Base-by-base conservation (phyloP, 768 basidiomycete species). In the Leccinum longicurvipes region DNA sequence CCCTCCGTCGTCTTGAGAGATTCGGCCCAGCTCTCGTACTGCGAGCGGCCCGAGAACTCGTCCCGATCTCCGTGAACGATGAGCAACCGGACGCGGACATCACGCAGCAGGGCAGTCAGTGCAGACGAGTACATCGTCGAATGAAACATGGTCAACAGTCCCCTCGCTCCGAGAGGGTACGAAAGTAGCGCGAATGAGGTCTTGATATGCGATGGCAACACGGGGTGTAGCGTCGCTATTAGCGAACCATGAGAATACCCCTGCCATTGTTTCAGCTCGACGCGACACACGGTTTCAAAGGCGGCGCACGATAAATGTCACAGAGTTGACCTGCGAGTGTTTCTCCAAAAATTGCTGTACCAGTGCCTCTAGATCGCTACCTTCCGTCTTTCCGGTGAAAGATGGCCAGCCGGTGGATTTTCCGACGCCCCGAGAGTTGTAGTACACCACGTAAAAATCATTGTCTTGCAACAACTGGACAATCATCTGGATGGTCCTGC, bases 201-300 rank as follows among this genome's bases (percentile, higher is more conserved):
- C 63, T 74, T 77, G 45, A 86, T 65, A n/a, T 73, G 71, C 17
- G 75, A 63, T 0, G 76, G 72, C 3, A 85, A 71, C 3, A 82
- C 64, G 0, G 87, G 84, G 54, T 83, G 82, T 57, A 88, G 71
- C 8, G 88, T 87, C 11, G 81, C 80, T 34, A 89, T 84, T 29
- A 93, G 75, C 2, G 87, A 83, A 1, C 91, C 91, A 76, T 91
- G 77, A 10, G 91, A 93, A 70, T 93, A 93, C 6, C 89, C 89
- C 88, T 91, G 50, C n/a, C n/a, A n/a, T 25, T 28, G n/a, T n/a
- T 39, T 55, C 44, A 50, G 51, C 44, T 50, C 23, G 50, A 60
- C 58, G 47, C n/a, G n/a, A 28, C n/a, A 54, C 29, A 52, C 9
- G 24, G 36, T 2, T 17, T 56, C 45, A 46, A 50, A 17, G n/a